Evolutionary conservation across 2,329 filamentous ascomycete genomes (phyloP).

Genomic region (Xylariaceae sp.): DNA sequence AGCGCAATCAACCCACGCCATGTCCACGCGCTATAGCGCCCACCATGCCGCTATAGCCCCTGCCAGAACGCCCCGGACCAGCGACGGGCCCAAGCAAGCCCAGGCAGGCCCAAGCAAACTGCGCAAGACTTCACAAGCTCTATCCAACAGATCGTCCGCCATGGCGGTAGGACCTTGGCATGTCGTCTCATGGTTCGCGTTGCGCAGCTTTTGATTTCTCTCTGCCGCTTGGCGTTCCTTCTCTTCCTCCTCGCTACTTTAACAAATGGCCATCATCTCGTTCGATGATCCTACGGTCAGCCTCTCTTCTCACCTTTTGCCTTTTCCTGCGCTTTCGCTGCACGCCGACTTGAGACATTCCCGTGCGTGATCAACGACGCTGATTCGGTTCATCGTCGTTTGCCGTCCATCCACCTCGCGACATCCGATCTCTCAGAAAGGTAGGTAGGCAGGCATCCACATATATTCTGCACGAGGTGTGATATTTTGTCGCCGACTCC

Average conservation of each 20-base stretch:
- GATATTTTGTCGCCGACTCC: background rate
- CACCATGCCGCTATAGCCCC: background rate
- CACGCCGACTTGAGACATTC: background rate
- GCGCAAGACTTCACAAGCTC: background rate
- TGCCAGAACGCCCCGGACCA: background rate
- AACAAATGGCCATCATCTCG: too few relatives aligned
- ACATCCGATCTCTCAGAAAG: background rate
- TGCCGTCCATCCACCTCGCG: background rate
- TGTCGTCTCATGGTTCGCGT: background rate
- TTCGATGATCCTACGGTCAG: too few relatives aligned
- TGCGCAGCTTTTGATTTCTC: background rate
- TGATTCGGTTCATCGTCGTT: too few relatives aligned
- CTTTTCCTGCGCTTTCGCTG: too few relatives aligned
- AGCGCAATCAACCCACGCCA: background rate
- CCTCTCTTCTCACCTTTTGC: background rate
- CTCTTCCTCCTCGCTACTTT: background rate
- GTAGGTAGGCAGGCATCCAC: background rate
- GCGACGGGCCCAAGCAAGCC: too few relatives aligned
- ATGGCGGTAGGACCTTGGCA: conserved; percentile 1
- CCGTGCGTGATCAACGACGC: background rate
- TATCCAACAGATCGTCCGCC: background rate
- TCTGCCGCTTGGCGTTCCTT: background rate
- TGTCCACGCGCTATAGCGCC: background rate
- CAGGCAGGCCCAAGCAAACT: too few relatives aligned
- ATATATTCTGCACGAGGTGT: background rate